Conservation (phyloP, 2,329 filamentous ascomycete species). For the Hypoxylon rubiginosum region DNA sequence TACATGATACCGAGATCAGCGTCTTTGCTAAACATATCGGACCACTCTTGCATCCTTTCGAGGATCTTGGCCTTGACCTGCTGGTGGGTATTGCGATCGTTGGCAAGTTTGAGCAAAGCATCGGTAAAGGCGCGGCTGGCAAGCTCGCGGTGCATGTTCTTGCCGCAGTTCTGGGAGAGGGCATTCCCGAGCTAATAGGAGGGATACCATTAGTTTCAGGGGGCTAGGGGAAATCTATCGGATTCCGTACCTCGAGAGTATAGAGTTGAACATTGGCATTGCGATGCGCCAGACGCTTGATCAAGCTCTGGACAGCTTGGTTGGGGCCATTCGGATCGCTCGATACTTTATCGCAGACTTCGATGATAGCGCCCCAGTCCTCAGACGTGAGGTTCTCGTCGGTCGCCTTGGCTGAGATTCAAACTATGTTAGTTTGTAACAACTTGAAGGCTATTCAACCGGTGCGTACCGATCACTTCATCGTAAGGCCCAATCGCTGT, state of each 20-base stretch:
- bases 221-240: slow-evolving; percentile 8
- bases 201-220: slow-evolving; percentile 11
- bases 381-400: slow-evolving; percentile 96
- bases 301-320: slow-evolving; percentile 89
- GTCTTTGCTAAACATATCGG: slow-evolving; percentile 91
- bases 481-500: slow-evolving; percentile 70
- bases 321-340: slow-evolving; percentile 74
- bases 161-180: slow-evolving; percentile 90
- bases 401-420: slow-evolving; percentile 76
- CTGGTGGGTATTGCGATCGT: slow-evolving; percentile 94
- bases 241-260: slow-evolving; percentile 78
- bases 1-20: slow-evolving; percentile 97
- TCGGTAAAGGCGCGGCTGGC: slow-evolving; percentile 95
- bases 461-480: slow-evolving; percentile 66
- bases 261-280: slow-evolving; percentile 98
- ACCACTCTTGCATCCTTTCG: slow-evolving; percentile 96
- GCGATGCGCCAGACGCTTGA: slow-evolving; percentile 90
- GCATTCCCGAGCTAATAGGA: slow-evolving; percentile 81
- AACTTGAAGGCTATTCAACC: slow-evolving; percentile 17
- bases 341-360: slow-evolving; percentile 72
- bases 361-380: slow-evolving; percentile 75
- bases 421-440: slow-evolving; percentile 24
- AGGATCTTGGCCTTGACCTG: slow-evolving; percentile 98
- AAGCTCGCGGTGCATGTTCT: slow-evolving; percentile 87
- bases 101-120: slow-evolving; percentile 88